Evolutionary conservation across 805 yeast species (phyloP).

Genomic region (Wickerhamomyces queroliae): DNA sequence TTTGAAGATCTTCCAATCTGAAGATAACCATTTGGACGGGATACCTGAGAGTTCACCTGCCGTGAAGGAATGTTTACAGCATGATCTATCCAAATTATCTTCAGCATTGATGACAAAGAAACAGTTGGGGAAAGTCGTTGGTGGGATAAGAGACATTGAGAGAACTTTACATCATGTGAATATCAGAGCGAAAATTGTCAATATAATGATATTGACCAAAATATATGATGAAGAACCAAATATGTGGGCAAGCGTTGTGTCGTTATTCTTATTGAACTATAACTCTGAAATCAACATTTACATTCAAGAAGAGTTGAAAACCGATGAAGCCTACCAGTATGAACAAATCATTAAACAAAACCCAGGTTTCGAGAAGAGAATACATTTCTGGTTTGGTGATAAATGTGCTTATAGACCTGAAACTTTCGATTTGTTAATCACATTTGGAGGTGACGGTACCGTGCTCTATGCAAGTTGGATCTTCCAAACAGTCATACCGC

Average conservation of each 20-base stretch:
- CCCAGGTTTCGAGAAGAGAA: conserved; percentile 7
- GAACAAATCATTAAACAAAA: conserved; percentile 4
- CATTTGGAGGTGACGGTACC: conserved; percentile 73
- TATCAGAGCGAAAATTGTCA: conserved; percentile 18
- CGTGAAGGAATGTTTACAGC: conserved; percentile 3
- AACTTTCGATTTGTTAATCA: conserved; percentile 49
- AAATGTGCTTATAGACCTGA: conserved; percentile 25
- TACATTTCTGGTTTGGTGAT: conserved; percentile 21
- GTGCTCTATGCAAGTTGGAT: conserved; percentile 58
- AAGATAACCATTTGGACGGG: too few relatives aligned
- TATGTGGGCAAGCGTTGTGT: conserved; percentile 17
- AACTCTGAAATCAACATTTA: conserved; percentile 13
- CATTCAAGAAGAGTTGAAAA: conserved; percentile 15
- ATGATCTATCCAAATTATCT: conserved; percentile 9
- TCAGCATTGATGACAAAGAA: conserved; percentile 22
- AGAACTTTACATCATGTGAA: conserved; percentile 23
- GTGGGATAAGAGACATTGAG: conserved; percentile 25
- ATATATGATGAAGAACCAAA: conserved; percentile 26
- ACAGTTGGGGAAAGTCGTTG: conserved; percentile 20
- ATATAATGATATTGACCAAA: conserved; percentile 25
- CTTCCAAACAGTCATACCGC: conserved; percentile 57
- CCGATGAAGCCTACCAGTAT: conserved; percentile 6
- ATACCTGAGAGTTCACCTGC: not conserved
- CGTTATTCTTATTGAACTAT: conserved; percentile 16
- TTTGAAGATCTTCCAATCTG: conserved; percentile 17